Percentiles rank a stretch among this genome's conserved stretches.
Evolutionary conservation across 2,329 filamentous ascomycete species (phyloP).

Genomic region (Cordyceps sp.): DNA sequence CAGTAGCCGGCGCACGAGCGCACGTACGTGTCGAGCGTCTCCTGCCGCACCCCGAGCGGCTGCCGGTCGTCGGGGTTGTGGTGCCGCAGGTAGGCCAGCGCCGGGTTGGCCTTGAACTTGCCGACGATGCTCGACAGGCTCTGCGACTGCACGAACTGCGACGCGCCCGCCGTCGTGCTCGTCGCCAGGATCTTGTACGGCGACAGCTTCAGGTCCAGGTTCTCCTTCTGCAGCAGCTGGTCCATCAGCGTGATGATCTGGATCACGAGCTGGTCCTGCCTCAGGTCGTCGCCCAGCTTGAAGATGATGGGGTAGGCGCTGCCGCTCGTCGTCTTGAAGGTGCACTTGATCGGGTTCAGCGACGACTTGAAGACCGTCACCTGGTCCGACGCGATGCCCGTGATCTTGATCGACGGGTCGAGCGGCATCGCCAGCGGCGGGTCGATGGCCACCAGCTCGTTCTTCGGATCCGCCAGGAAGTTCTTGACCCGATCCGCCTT

Average conservation of each 20-base stretch:
- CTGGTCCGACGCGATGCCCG: slow-evolving; percentile 68
- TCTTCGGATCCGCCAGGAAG: slow-evolving; percentile 73
- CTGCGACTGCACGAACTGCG: slow-evolving; percentile 82
- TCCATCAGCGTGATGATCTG: slow-evolving; percentile 98
- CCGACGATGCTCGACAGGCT: slow-evolving; percentile 68
- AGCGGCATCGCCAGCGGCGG: slow-evolving; percentile 76
- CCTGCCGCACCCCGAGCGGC: slow-evolving; percentile 74
- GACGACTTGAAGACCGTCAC: slow-evolving; percentile 92
- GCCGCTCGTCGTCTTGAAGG: slow-evolving; percentile 67
- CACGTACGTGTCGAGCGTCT: slow-evolving; percentile 87
- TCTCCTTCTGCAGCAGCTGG: slow-evolving; percentile 84
- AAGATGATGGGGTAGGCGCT: slow-evolving; percentile 84
- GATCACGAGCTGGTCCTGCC: slow-evolving; percentile 93
- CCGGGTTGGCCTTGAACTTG: slow-evolving; percentile 60
- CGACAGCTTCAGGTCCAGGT: slow-evolving; percentile 83
- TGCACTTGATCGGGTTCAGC: slow-evolving; percentile 76
- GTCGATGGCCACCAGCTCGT: slow-evolving; percentile 70
- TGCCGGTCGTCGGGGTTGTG: slow-evolving; percentile 78
- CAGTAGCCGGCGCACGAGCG: slow-evolving; percentile 96
- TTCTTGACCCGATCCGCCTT: slow-evolving; percentile 78
- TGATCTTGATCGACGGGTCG: slow-evolving; percentile 67
- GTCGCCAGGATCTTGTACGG: slow-evolving; percentile 96
- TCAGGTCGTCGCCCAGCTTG: slow-evolving; percentile 90
- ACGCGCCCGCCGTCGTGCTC: slow-evolving; percentile 72
- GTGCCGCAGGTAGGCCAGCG: slow-evolving; percentile 68